Evolutionary conservation across 2,329 filamentous ascomycete genomes (phyloP).

Genomic region (Fusarium sp.): DNA sequence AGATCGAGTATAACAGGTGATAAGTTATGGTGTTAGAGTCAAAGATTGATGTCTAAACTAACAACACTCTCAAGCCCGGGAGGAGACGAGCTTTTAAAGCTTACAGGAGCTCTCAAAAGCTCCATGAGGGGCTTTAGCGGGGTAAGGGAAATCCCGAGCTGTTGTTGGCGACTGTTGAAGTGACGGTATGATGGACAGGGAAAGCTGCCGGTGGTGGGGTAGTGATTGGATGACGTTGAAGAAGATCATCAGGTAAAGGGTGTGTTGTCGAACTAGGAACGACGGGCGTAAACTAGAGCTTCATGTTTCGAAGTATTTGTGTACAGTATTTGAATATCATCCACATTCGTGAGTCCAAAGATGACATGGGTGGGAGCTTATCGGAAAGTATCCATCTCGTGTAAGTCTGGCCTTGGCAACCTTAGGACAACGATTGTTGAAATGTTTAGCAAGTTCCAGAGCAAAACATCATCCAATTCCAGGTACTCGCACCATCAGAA

Average conservation of each 20-base stretch:
- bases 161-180: conserved; percentile 28
- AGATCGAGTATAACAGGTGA: conserved; percentile 1
- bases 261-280: conserved; percentile 30
- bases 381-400: background rate
- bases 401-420: conserved; percentile 1
- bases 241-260: conserved; percentile 24
- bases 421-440: background rate
- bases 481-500: conserved; percentile 26
- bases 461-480: conserved; percentile 2
- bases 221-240: conserved; percentile 50
- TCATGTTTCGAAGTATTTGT: conserved; percentile 31
- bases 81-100: conserved; percentile 17
- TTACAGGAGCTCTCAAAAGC: conserved; percentile 43
- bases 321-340: conserved; percentile 13
- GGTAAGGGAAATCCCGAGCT: conserved; percentile 46
- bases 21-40: conserved; percentile 21
- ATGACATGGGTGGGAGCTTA: conserved; percentile 8
- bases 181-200: conserved; percentile 33
- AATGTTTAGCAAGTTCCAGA: conserved; percentile 11
- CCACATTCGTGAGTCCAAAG: background rate
- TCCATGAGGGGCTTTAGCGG: conserved; percentile 46
- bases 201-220: conserved; percentile 46
- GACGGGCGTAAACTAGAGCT: conserved; percentile 28
- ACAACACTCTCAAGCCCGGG: background rate
- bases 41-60: conserved; percentile 10